Base-by-base conservation (phyloP, 192 early-diverging fungal genomes). In the Phycomyces nitens region DNA sequence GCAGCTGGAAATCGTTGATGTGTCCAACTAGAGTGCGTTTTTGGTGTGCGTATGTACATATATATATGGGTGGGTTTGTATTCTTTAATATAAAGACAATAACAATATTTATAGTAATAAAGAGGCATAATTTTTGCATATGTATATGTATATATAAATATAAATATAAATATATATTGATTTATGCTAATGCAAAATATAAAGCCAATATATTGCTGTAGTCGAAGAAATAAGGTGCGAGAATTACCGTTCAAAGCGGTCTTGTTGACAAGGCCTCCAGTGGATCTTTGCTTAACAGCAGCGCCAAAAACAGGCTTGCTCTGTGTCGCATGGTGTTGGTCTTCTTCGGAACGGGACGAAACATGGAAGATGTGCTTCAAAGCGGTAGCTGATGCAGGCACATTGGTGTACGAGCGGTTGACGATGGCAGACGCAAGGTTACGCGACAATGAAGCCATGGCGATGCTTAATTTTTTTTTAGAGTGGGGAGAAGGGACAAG, bases 361-460 rank as follows among this genome's bases (percentile, higher is more conserved):
- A 69, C 52, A 57, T 70, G 59, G 53, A 84, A 75, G 20, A 79
- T 60, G 26, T 72, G 64, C 63, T 73, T 77, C 53, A 84, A 27
- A 34, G 66, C 71, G 38, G 73, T 68, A 53, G 77, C 77, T 51
- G 68, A 53, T 21, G 58, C 69, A 49, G 80, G 77, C 29, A 72
- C 72, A 62, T 72, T 81, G 60, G 75, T 68, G 54, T 64, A 72
- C 26, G 83, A 68, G 64, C 83, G 83, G 70, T 84, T 84, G 56
- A 77, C 69, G 43, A 78, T 62, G 56, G 78, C 68, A 47, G 80
- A 77, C 61, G 78, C 78, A 69, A 82, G 59, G 66, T 68, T 62
- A 68, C 67, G 62, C 58, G 60, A 66, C 58, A 82, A 75, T 49
- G 80, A 77, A 58, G 80, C 80, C 80, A 82, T 82, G 29, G 41